Percentiles rank a stretch among this genome's conserved stretches.
These are phyloP conservation scores for Phycomyces nitens DNA, from an alignment of 192 early-diverging fungal species.

Conservation along the genomic window DNA sequence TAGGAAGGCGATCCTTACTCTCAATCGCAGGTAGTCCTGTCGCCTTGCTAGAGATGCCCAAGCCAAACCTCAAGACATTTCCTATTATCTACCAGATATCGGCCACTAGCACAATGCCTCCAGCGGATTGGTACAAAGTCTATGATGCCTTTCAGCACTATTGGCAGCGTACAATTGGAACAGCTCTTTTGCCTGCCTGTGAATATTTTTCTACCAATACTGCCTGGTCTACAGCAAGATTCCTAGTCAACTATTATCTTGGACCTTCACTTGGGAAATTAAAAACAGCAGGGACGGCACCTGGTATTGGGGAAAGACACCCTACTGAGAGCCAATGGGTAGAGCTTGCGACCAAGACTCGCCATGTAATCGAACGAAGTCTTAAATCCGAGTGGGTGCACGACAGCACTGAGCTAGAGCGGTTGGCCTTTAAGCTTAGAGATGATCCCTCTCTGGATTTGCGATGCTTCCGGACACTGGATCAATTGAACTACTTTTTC, in stretches of 20 bases:
- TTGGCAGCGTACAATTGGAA: constrained; percentile 4
- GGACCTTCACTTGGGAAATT: background rate
- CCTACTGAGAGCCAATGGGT: constrained; percentile 6
- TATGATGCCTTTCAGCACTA: constrained; percentile 14
- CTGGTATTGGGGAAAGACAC: background rate
- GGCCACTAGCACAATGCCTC: background rate
- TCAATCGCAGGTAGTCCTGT: background rate
- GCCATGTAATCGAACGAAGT: background rate
- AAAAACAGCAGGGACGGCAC: background rate
- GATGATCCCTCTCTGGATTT: background rate
- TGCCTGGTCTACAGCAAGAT: constrained; percentile 5
- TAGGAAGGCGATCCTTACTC: background rate
- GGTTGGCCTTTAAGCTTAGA: background rate
- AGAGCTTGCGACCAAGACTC: constrained; percentile 6
- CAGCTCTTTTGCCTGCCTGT: background rate
- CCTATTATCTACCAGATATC: constrained; percentile 9
- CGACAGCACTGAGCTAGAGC: background rate
- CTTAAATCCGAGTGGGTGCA: background rate
- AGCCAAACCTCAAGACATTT: constrained; percentile 5
- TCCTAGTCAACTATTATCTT: constrained; percentile 13
- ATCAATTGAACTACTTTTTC: constrained; percentile 11
- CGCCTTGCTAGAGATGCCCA: background rate
- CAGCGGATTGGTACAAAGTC: constrained; percentile 6
- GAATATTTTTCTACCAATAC: constrained; percentile 7
- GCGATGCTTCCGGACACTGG: background rate